Percentiles rank a stretch among this genome's conserved stretches.
Conservation (phyloP, 2,329 filamentous ascomycete species). For the Septoria petroselini region DNA sequence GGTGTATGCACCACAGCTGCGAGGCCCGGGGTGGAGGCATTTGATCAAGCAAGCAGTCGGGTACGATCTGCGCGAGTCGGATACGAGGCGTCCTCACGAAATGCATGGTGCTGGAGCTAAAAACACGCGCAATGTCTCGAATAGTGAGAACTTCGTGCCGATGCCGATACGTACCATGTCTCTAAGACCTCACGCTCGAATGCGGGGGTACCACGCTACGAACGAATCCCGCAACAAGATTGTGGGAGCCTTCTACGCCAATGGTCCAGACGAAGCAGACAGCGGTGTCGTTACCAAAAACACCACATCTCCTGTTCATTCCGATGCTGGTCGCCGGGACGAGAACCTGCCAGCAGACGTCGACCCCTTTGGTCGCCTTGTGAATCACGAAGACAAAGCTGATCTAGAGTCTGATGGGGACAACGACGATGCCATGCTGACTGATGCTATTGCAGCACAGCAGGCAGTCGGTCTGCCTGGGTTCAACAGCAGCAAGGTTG, state of each 20-base stretch:
- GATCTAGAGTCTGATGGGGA: neutral
- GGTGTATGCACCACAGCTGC: conserved; percentile 20
- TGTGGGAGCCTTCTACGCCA: conserved; percentile 1
- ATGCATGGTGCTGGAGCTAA: conserved; percentile 5
- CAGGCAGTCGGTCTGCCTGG: neutral
- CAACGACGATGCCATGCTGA: neutral
- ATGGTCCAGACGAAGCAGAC: neutral
- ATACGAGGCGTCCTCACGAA: neutral
- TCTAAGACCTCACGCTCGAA: too few relatives aligned
- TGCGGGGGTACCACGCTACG: too few relatives aligned
- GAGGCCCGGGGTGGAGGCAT: conserved; percentile 18
- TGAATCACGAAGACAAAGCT: too few relatives aligned
- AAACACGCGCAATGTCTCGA: conserved; percentile 4
- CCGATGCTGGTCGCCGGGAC: neutral
- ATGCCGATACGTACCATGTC: conserved; percentile 18
- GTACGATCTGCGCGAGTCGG: conserved; percentile 30
- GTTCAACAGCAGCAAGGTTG: neutral
- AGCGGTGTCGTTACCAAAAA: neutral
- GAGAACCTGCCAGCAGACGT: too few relatives aligned
- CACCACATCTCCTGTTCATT: neutral
- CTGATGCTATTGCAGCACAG: neutral
- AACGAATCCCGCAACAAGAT: neutral
- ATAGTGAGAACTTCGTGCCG: neutral
- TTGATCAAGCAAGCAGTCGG: conserved; percentile 29
- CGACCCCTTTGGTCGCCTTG: too few relatives aligned